phyloP scores from a whole-genome alignment of 23 red algal genomes.

The Gracilaria vermiculophylla region DNA sequence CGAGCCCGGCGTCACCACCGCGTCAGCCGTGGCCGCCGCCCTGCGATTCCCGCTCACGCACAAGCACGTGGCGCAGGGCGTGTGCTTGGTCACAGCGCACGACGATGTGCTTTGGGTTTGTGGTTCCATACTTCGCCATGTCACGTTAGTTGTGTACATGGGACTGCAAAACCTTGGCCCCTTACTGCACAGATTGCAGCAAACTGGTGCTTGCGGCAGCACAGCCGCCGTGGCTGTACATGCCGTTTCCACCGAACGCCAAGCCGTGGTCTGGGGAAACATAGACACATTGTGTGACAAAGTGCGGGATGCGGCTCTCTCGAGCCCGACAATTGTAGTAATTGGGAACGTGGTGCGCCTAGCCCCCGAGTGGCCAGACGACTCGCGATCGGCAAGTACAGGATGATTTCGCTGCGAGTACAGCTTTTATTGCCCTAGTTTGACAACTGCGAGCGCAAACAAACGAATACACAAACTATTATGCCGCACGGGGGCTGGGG shows the following conservation, averaged over 20 bases:
- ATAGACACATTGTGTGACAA: background rate
- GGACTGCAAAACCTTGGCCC: slow-evolving; percentile 26
- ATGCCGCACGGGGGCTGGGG: too few relatives aligned
- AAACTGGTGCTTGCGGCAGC: slow-evolving; percentile 15
- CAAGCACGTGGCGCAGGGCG: slow-evolving; percentile 26
- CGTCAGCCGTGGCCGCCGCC: slow-evolving; percentile 59
- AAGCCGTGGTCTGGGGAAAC: slow-evolving; percentile 46
- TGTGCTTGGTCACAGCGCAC: slow-evolving; percentile 72
- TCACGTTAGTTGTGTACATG: slow-evolving; percentile 85
- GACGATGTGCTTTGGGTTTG: background rate
- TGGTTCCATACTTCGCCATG: background rate
- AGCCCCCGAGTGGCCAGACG: slow-evolving; percentile 21
- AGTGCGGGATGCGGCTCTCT: background rate
- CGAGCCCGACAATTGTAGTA: slow-evolving; percentile 66
- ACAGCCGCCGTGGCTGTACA: slow-evolving; percentile 61
- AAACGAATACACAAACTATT: slow-evolving; percentile 15
- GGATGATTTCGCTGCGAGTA: background rate
- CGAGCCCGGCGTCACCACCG: slow-evolving; percentile 70
- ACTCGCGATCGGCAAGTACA: background rate
- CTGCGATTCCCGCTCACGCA: slow-evolving; percentile 68
- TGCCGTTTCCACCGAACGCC: slow-evolving; percentile 20
- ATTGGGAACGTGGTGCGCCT: slow-evolving; percentile 73
- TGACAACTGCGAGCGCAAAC: background rate
- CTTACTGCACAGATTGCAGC: background rate
- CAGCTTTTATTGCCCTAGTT: background rate